phyloP scores from a whole-genome alignment of 1,139 yeast species.

The Saccharomyces pastorianus region DNA sequence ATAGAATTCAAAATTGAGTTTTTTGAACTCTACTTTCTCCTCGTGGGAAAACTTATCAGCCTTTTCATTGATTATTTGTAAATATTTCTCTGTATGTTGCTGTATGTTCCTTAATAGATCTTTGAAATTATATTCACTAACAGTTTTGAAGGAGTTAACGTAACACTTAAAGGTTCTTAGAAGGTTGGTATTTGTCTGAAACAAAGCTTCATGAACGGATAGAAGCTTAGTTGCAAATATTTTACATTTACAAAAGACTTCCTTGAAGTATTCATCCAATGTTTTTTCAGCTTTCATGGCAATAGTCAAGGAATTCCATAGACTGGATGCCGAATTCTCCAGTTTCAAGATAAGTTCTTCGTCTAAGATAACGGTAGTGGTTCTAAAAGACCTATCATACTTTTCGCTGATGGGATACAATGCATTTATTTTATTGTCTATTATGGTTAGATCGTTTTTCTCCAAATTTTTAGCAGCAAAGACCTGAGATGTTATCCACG shows the following conservation, averaged over 20 bases:
- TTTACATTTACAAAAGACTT: conserved; percentile 12
- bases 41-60: background rate
- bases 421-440: conserved; percentile 14
- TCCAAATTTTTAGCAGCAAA: conserved; percentile 4
- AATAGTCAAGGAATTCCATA: conserved; percentile 23
- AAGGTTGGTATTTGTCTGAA: conserved; percentile 6
- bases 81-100: conserved; percentile 10
- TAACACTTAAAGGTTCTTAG: conserved; percentile 18
- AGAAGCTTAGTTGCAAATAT: conserved; percentile 19
- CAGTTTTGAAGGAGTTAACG: conserved; percentile 11
- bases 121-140: conserved; percentile 7
- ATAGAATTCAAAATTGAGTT: conserved; percentile 15
- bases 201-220: conserved; percentile 17
- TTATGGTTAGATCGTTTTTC: conserved; percentile 5
- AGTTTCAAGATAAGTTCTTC: conserved; percentile 14
- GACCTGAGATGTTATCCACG: conserved; percentile 18
- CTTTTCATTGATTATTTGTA: conserved; percentile 8
- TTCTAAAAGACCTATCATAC: conserved; percentile 17
- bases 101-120: conserved; percentile 6
- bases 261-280: background rate
- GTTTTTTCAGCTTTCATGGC: conserved; percentile 8
- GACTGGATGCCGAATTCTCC: conserved; percentile 18
- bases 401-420: conserved; percentile 20
- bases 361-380: conserved; percentile 9
- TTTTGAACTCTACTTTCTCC: conserved; percentile 6